Conservation (phyloP, 768 basidiomycete genomes). For the Sarcodon aspratus region DNA sequence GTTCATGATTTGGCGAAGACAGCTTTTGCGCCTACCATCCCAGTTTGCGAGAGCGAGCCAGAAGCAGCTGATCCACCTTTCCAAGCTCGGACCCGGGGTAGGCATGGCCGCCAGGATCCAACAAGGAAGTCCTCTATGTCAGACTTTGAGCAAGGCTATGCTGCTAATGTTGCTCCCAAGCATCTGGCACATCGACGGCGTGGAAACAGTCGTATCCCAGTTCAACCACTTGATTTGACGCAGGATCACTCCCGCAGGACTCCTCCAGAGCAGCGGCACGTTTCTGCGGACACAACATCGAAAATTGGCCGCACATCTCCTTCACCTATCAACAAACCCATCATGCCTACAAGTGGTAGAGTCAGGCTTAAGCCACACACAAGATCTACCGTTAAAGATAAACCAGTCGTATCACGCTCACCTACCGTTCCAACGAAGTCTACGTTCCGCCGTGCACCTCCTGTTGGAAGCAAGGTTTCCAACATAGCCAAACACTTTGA, state of each 20-base stretch:
- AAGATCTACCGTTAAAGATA: conserved; percentile 18
- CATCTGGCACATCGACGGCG: conserved; percentile 47
- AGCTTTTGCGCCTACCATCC: conserved; percentile 45
- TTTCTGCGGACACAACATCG: conserved; percentile 7
- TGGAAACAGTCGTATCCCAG: conserved; percentile 39
- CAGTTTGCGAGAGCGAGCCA: conserved; percentile 76
- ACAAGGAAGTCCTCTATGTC: conserved; percentile 53
- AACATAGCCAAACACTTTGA: conserved; percentile 90
- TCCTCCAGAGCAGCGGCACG: conserved; percentile 61
- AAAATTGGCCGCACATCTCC: background rate
- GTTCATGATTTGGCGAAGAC: conserved; percentile 64
- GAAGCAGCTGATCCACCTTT: conserved; percentile 33
- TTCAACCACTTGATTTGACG: conserved; percentile 40
- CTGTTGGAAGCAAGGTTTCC: conserved; percentile 62
- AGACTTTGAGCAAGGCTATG: conserved; percentile 87
- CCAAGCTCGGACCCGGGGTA: conserved; percentile 30
- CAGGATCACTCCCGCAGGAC: conserved; percentile 47
- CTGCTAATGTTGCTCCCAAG: conserved; percentile 80
- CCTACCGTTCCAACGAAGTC: conserved; percentile 29
- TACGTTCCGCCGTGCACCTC: conserved; percentile 40
- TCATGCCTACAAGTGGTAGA: background rate
- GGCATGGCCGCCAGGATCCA: conserved; percentile 37
- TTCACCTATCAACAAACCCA: background rate
- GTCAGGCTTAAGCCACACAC: background rate
- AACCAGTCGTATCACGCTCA: conserved; percentile 23